Percentiles rank a stretch among this genome's conserved stretches.
These are phyloP conservation scores for Leucocoprinus birnbaumii DNA, from an alignment of 768 basidiomycete genomes.

Conservation along the genomic window DNA sequence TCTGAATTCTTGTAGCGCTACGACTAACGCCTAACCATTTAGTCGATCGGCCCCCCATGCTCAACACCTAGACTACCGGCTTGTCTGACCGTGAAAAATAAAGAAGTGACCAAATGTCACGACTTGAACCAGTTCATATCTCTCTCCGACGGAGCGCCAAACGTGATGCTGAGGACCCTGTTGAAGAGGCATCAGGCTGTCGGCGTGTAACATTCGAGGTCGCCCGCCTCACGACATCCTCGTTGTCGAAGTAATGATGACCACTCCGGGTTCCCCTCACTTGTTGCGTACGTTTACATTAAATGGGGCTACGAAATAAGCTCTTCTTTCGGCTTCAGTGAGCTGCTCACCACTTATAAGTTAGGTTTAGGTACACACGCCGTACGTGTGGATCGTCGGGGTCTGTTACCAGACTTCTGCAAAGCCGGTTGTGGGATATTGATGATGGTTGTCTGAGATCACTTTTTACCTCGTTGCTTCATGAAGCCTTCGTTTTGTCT, in stretches of 20 bases:
- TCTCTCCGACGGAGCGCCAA: not conserved
- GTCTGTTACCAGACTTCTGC: not conserved
- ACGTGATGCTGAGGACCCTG: not conserved
- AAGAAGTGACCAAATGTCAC: not conserved
- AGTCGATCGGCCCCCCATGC: not conserved
- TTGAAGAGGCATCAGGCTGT: not conserved
- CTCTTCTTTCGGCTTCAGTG: not conserved
- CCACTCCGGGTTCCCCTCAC: not conserved
- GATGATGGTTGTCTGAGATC: not conserved
- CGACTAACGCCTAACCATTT: not conserved
- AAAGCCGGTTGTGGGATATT: not conserved
- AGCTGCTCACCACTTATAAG: constrained; percentile 3
- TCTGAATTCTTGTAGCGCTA: not conserved
- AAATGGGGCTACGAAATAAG: constrained; percentile 5
- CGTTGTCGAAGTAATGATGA: constrained; percentile 3
- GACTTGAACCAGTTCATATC: constrained; percentile 5
- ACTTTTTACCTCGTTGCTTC: not conserved
- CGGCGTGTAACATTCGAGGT: not conserved
- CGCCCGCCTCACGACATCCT: constrained; percentile 9
- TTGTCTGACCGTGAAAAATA: not conserved
- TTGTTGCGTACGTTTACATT: not conserved
- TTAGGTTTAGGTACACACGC: not conserved
- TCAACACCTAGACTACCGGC: not conserved
- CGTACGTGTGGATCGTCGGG: not conserved
- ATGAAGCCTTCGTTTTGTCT: not conserved